Evolutionary conservation across 164 flowering plant species (phyloP).

Genomic region (Saururus chinensis): DNA sequence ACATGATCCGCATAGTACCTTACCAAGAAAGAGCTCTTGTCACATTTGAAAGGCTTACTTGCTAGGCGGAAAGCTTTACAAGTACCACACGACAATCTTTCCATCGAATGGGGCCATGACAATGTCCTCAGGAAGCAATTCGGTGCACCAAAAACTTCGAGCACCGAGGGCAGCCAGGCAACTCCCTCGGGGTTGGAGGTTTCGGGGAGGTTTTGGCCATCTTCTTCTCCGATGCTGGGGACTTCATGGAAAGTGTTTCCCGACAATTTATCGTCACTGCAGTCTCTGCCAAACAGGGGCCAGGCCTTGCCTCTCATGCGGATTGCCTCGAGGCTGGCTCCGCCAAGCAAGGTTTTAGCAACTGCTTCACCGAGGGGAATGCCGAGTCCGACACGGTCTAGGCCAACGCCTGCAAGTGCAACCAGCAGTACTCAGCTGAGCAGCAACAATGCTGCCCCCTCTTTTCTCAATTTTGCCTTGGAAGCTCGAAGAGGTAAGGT

Average conservation of each 20-base stretch:
- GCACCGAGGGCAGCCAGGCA: constrained; percentile 10
- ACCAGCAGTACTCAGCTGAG: constrained; percentile 18
- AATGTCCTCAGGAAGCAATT: constrained; percentile 91
- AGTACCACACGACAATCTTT: too few relatives aligned
- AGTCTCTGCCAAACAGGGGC: constrained; percentile 45
- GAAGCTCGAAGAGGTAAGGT: constrained; percentile 56
- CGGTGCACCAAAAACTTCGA: constrained; percentile 38
- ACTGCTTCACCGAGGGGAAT: constrained; percentile 45
- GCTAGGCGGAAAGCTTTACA: too few relatives aligned
- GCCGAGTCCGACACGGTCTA: constrained; percentile 49
- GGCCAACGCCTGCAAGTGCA: constrained; percentile 19
- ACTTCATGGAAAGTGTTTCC: constrained; percentile 13
- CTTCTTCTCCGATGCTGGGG: constrained; percentile 63
- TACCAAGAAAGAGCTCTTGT: too few relatives aligned
- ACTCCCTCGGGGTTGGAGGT: constrained; percentile 41
- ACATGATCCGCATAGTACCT: too few relatives aligned
- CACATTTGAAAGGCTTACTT: too few relatives aligned
- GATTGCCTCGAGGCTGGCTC: constrained; percentile 35
- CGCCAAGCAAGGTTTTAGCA: constrained; percentile 46
- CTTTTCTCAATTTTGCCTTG: constrained; percentile 46
- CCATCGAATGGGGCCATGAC: too few relatives aligned
- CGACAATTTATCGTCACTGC: constrained; percentile 51
- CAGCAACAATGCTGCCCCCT: constrained; percentile 23
- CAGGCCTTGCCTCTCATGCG: constrained; percentile 46
- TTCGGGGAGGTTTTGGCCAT: constrained; percentile 86